Base-by-base conservation (phyloP, 768 basidiomycete genomes). In the Calocybe gangraenosa region DNA sequence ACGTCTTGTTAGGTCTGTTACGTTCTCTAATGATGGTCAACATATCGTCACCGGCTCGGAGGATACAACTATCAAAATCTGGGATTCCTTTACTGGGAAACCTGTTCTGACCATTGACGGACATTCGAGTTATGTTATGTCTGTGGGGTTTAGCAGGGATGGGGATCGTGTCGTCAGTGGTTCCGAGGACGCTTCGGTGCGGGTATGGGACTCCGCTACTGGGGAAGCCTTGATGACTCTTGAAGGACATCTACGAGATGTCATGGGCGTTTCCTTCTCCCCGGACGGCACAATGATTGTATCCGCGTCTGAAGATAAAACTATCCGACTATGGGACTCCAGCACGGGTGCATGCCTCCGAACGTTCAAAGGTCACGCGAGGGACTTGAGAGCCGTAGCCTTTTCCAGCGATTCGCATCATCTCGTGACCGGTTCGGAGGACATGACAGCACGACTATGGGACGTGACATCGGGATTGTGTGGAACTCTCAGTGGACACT, bases 61-160 rank as follows among this genome's bases (percentile, higher is more conserved):
- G 41, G 44, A 50, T 25, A 41, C 33, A 6, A 50, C 43, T 14
- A 42, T 50, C 13, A 40, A 15, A 20, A 34, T 40, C 13, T 49
- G 48, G 48, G 40, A 40, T 32, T 40, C 43, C 8, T n/a, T 35
- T 7, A 45, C 42, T 18, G 42, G 42, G 7, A 7, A 49, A 6
- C 38, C 23, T 8, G 33, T 44, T 28, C 30, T 44, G 9, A 40
- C 23, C 22, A 40, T 49, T 11, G 42, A 39, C 33, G 48, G 33
- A 22, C 42, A 49, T 28, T 40, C 48, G 2, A 44, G 42, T 15
- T 49, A 44, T 49, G 42, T 49, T n/a, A 44, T 44, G 42, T 44
- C 42, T 9, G 39, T 35, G 3, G 46, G 32, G 9, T 49, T 49
- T 36, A 40, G 23, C 11, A 10, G 34, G 17, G 34, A 49, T 18